phyloP scores from a whole-genome alignment of 306 rosid species.

The Prunus armeniaca region DNA sequence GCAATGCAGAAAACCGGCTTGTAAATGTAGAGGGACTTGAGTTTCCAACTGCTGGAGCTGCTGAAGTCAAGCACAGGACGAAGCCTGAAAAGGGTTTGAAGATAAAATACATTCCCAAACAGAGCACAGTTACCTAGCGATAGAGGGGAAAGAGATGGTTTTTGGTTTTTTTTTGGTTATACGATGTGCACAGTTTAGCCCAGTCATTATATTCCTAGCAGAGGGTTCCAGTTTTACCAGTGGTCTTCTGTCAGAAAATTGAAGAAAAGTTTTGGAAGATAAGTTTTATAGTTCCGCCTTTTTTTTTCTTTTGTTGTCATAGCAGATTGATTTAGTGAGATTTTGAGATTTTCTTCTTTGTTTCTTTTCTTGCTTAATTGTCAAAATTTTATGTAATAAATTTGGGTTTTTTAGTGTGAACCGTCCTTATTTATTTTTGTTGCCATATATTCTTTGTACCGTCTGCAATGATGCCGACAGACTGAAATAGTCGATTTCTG shows the following conservation, averaged over 20 bases:
- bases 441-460: background rate
- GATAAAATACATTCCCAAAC: conserved; percentile 55
- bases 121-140: conserved; percentile 36
- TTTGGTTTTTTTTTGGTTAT: conserved; percentile 26
- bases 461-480: background rate
- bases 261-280: conserved; percentile 48
- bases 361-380: conserved; percentile 17
- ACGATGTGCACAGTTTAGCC: conserved; percentile 58
- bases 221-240: conserved; percentile 62
- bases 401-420: background rate
- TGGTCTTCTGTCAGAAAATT: conserved; percentile 69
- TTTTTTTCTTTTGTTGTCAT: conserved; percentile 29
- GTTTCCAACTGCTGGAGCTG: conserved; percentile 29
- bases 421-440: background rate
- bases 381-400: background rate
- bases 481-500: background rate
- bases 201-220: conserved; percentile 45
- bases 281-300: conserved; percentile 31
- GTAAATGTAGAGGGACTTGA: conserved; percentile 24
- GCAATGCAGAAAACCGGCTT: conserved; percentile 33
- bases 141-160: conserved; percentile 33
- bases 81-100: conserved; percentile 52
- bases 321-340: conserved; percentile 39
- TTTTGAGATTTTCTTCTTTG: background rate
- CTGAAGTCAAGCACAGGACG: conserved; percentile 41